Percentiles rank a stretch among this genome's conserved stretches.
phyloP scores from a whole-genome alignment of 441 rosid species.

The Sinapis alba region DNA sequence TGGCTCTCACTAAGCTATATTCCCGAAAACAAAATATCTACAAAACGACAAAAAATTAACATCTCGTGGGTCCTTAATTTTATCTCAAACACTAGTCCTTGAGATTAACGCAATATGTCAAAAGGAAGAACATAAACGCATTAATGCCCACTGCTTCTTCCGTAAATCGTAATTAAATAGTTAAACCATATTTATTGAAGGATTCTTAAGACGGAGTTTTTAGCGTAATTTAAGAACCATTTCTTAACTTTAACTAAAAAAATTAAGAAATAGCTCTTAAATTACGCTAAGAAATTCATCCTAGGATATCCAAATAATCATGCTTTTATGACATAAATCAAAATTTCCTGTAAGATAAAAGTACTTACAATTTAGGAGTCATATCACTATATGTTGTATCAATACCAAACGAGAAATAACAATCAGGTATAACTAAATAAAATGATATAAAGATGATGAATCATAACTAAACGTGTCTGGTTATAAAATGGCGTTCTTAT shows the following conservation, averaged over 20 bases:
- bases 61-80: slow-evolving; percentile 29
- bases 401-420: no score
- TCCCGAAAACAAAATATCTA: slow-evolving; percentile 21
- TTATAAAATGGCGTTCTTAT: not conserved
- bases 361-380: no score
- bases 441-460: not conserved
- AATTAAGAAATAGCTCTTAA: no score
- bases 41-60: slow-evolving; percentile 30
- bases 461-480: not conserved
- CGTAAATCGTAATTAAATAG: not conserved
- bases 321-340: no score
- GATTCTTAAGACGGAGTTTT: no score
- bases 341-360: no score
- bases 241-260: no score
- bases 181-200: no score
- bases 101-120: slow-evolving; percentile 23
- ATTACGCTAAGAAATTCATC: no score
- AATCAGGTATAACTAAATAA: not conserved
- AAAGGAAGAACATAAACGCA: slow-evolving; percentile 13
- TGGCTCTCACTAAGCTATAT: slow-evolving; percentile 37
- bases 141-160: not conserved
- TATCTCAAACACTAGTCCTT: slow-evolving; percentile 31
- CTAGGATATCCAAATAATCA: no score
- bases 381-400: no score
- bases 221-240: no score